These are phyloP conservation scores for Spatholobus suberectus DNA, from an alignment of 306 rosid genomes.

Conservation along the genomic window DNA sequence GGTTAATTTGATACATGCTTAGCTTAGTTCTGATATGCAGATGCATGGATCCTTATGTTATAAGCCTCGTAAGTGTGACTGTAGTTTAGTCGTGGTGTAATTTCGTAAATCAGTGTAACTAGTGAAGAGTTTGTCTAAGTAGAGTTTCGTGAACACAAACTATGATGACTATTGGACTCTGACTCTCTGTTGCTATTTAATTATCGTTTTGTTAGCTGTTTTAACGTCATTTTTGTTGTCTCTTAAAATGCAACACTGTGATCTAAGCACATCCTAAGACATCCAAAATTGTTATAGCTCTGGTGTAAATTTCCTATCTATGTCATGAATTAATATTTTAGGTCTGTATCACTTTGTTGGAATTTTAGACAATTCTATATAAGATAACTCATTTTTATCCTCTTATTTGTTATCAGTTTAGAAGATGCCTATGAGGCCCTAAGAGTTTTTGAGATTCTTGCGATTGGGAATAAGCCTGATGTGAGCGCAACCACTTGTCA, in stretches of 20 bases:
- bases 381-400: constrained; percentile 22
- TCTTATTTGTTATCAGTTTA: constrained; percentile 59
- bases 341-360: neutral
- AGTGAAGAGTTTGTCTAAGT: neutral
- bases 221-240: neutral
- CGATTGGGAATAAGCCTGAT: constrained; percentile 63
- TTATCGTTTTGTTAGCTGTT: neutral
- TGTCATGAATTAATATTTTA: neutral
- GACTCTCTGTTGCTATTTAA: neutral
- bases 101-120: neutral
- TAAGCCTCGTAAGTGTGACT: neutral
- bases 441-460: constrained; percentile 78
- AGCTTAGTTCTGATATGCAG: neutral
- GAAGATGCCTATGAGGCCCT: constrained; percentile 84
- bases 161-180: neutral
- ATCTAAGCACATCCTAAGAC: constrained; percentile 1
- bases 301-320: neutral
- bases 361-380: neutral
- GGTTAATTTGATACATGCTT: neutral
- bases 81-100: neutral
- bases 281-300: neutral
- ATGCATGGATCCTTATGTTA: neutral
- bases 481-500: constrained; percentile 58
- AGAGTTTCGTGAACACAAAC: neutral
- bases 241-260: neutral